These are phyloP conservation scores for Rhizopogon vinicolor DNA, from an alignment of 768 basidiomycete species.

Conservation along the genomic window DNA sequence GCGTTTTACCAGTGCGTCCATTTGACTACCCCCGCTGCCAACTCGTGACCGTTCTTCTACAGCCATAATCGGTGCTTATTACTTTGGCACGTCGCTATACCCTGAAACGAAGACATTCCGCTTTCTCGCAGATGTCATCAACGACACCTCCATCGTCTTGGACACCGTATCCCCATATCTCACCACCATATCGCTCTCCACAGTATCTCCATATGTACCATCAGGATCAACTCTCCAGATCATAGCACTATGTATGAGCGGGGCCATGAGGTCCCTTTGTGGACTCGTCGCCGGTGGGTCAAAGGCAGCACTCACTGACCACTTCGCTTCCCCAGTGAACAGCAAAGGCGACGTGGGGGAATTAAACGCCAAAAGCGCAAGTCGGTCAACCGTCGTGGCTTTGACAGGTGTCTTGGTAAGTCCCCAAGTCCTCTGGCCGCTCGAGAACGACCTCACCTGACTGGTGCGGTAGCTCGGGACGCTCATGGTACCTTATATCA, in stretches of 20 bases:
- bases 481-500: conserved; percentile 52
- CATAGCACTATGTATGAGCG: conserved; percentile 51
- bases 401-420: conserved; percentile 65
- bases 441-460: background rate
- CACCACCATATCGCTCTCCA: conserved; percentile 23
- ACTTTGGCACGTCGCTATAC: conserved; percentile 57
- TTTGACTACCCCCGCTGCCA: background rate
- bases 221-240: conserved; percentile 35
- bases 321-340: conserved; percentile 50
- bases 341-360: conserved; percentile 65
- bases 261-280: conserved; percentile 54
- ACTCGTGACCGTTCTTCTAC: background rate
- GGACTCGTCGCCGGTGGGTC: conserved; percentile 64
- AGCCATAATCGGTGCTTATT: conserved; percentile 64
- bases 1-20: conserved; percentile 53
- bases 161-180: conserved; percentile 59
- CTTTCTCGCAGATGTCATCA: conserved; percentile 61
- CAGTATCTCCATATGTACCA: conserved; percentile 28
- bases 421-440: conserved; percentile 11
- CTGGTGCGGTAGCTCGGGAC: conserved; percentile 46
- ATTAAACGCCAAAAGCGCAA: conserved; percentile 67
- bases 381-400: conserved; percentile 67
- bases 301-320: conserved; percentile 63
- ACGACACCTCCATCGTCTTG: conserved; percentile 54
- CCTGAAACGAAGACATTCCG: conserved; percentile 72